Evolutionary conservation across 2,329 filamentous ascomycete species (phyloP), one percentile per base, ranked within the genome.

Genomic region (Emericellopsis cladophorae): DNA sequence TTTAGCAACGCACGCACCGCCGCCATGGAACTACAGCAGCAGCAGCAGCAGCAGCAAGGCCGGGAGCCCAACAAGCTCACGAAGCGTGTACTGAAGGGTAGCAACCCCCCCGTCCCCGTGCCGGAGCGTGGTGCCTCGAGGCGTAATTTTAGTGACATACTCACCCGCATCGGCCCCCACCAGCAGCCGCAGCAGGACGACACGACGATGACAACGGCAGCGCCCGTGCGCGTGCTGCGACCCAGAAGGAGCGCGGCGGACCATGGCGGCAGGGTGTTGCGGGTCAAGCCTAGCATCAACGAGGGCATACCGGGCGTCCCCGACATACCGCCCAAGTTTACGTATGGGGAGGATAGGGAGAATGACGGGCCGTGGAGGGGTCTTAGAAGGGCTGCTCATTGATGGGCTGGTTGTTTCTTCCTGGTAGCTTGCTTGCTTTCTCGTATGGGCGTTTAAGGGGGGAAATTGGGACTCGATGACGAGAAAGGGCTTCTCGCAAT

Each of bases 301-400:
- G 58, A 62, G 31, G 68, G 67, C 14, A 66, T 69, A 36, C 66
- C 67, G 4, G 56, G 50, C 23, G 61, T 70, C 36, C 64, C 68
- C 21, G 54, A 54, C 29, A 65, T 70, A 24, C 64, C 70, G 11
- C 54, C 58, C 41, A 62, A 65, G 46, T 71, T 64, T 40, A 51
- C 52, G 9, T 54, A 54, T 42, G 52, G 55, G 18, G 50, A 59
- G 46, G 57, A 62, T 40, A 42, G 52, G 23, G 59, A 62, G 51
- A 60, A 59, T 40, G 45, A 46, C 12, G 50, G 45, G 33, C 56
- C 57, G 7, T 55, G 57, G 53, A 43, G 56, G 37, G 53, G 51
- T 16, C 46, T 57, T 37, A 48, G 50, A 24, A 47, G 53, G 40
- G 24, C 24, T 21, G 14, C 23, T 24, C 31, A 33, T 5, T 21